Evolutionary conservation across 495 filamentous ascomycete genomes (phyloP), one percentile per base, ranked within the genome.

Genomic region (Penicillium cataractarum): DNA sequence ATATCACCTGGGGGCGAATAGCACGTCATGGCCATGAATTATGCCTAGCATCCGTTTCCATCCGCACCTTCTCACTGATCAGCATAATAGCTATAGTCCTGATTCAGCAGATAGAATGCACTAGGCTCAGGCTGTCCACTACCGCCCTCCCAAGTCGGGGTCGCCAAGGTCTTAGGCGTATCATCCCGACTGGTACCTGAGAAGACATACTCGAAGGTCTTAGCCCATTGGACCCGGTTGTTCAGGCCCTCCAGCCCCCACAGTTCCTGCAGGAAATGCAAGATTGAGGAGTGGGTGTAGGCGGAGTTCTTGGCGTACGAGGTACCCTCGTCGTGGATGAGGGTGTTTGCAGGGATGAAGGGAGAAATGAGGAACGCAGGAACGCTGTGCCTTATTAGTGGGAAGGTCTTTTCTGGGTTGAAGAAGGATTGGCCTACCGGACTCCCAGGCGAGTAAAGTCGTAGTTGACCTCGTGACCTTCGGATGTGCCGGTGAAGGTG

Each of bases 281-380:
- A 65, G 56, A 83, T 74, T 13, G 74, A 77, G 40, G 71, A 76
- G 63, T 79, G 75, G 6, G 78, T 76, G 68, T 82, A 83, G 27
- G 74, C 72, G 5, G 76, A 70, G 60, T 83, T 72, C 4, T 72
- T 62, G 46, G 73, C 71, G 59, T 80, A 76, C 40, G 61, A 66
- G 27, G 75, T 74, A 8, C 81, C 75, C 55, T 79, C 61, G 59
- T 78, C 70, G 55, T 74, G 74, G 57, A 83, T 74, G 42, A 77
- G 68, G 37, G 62, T 62, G 63, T 78, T 80, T 9, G 75, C 71
- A 26, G 66, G 55, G 21, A 81, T 68, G 62, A 68, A 82, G 7
- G 78, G 79, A 9, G 77, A 81, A 64, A 82, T 80, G 0, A 81
- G 62, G 56, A 82, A 72, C 3, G 79, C 78, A 3, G 80, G 78